Evolutionary conservation across 2,329 filamentous ascomycete genomes (phyloP), one percentile per base, ranked within the genome.

Genomic region (Daldinia sp.): DNA sequence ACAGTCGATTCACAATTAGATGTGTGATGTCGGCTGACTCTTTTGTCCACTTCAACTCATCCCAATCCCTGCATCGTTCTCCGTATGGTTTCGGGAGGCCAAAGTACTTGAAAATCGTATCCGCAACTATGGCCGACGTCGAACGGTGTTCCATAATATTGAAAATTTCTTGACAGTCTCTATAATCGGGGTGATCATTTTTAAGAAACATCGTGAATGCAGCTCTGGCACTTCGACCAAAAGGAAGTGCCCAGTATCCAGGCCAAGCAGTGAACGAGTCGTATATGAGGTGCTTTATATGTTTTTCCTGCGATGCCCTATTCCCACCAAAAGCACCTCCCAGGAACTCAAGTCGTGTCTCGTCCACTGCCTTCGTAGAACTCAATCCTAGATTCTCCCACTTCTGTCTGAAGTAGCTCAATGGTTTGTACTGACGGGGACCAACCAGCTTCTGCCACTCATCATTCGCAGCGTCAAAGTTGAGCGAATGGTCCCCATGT

Each of bases 241-340:
- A 64, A n/a, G 49, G 49, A 5, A 61, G 52, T 6, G 47, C 54
- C 68, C 71, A 74, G 37, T 70, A 68, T 2, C 68, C 68, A 0
- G 73, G 68, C 69, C 69, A 75, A 17, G 67, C 61, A 7, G 49
- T 21, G 11, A 72, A 70, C 0, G 71, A 71, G n/a, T 75, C 71
- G 27, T 67, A 47, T 15, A 73, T 55, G n/a, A 75, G 66, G 37
- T 69, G 64, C 35, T 66, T 67, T 10, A 76, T 67, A n/a, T 76
- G 73, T 19, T 48, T 55, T 1, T 71, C 27, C 21, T 76, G 73
- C 8, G 73, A 75, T 1, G n/a, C 9, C 10, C 23, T 55, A n/a
- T 52, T 72, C 7, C 70, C 74, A 11, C 74, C 74, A 60, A 75
- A 76, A 2, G 71, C 71, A 25, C 50, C 66, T 45, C 73, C 73